Evolutionary conservation across 2,329 filamentous ascomycete genomes (phyloP), one percentile per base, ranked within the genome.

Genomic region (Colletotrichum sp.): DNA sequence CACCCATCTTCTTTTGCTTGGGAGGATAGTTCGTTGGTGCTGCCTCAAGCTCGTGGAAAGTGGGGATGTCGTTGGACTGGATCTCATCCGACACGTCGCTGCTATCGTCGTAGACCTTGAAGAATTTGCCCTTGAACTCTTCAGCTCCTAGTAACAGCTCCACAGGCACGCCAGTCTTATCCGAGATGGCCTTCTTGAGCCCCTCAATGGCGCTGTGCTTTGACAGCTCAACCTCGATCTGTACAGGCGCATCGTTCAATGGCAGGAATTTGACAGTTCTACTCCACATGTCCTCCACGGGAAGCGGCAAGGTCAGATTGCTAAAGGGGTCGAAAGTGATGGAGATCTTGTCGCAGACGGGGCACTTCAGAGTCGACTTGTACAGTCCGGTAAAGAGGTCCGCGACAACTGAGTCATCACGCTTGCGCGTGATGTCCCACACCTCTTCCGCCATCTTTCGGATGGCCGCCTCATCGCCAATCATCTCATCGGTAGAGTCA

Each of bases 261-360:
- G 96, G 96, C 76, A 95, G 93, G 83, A 94, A 98, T 71, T 91
- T 93, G 79, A 99, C 87, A 2, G 90, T 89, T 78, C 94, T 93
- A 74, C 88, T 89, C 94, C 95, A 98, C 60, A 95, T 90, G 78
- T 94, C 96, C 83, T 97, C 94, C 71, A 98, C 92, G 0, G 97
- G 97, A 39, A 99, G 87, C 73, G 98, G 97, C 28, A 99, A 87
- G 0, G 97, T 98, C 75, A 99, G 87, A 78, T 98, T 97, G 84
- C 96, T 98, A 88, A 98, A 99, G 1, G 97, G 97, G 83, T 99
- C 97, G 82, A 99, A 99, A 0, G 97, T 99, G 80, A 99, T 98
- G 90, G 96, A 98, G 85, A 99, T 94, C 86, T 99, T 99, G 79
- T 94, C 91, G 83, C 97, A 99, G 9, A 90, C 91, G 0, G 97